Evolutionary conservation across 192 early-diverging fungal genomes (phyloP).

Genomic region (Ramicandelaber brevisporus): DNA sequence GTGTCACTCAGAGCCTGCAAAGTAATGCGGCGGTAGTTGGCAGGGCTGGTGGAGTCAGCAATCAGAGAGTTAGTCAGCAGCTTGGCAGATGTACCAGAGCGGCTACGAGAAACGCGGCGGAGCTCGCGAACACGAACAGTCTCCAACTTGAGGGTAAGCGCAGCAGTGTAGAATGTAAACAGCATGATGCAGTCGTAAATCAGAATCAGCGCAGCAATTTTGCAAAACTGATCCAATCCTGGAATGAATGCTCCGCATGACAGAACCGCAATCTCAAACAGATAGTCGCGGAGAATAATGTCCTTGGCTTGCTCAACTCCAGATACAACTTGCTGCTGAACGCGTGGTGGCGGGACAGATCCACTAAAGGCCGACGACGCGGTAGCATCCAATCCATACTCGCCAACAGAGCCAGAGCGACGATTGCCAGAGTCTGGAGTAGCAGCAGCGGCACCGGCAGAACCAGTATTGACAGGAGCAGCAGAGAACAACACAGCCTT

Average conservation of each 20-base stretch:
- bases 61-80: no score
- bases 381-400: no score
- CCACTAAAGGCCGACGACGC: no score
- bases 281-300: constrained; percentile 43
- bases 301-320: constrained; percentile 38
- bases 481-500: constrained; percentile 48
- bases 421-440: no score
- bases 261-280: constrained; percentile 60
- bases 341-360: constrained; percentile 17
- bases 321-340: constrained; percentile 28
- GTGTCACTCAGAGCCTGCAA: constrained; percentile 35
- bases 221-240: constrained; percentile 57
- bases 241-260: constrained; percentile 43
- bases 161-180: constrained; percentile 66
- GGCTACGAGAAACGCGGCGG: no score
- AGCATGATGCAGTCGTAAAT: constrained; percentile 58
- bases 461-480: constrained; percentile 4
- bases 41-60: constrained; percentile 11
- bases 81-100: no score
- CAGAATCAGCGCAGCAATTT: constrained; percentile 51
- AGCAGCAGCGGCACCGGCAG: constrained; percentile 5
- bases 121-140: constrained; percentile 19
- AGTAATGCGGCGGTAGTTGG: constrained; percentile 25
- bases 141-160: constrained; percentile 73
- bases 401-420: no score